These are phyloP conservation scores for Stachybotrys elegans DNA, from an alignment of 2,329 filamentous ascomycete genomes.

Conservation along the genomic window DNA sequence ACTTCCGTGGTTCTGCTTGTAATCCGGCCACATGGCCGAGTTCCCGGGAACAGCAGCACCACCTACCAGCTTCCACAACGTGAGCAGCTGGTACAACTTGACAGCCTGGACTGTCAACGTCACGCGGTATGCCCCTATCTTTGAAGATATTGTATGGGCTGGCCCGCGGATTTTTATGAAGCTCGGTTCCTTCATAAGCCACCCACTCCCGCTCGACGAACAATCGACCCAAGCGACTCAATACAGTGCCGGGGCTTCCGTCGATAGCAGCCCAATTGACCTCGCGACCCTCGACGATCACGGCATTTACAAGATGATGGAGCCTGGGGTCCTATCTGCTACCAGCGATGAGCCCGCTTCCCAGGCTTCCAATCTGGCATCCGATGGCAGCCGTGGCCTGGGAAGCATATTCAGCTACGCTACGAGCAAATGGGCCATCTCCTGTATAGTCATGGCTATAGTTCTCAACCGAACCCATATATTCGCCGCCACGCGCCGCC, in stretches of 20 bases:
- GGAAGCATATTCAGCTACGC: slow-evolving; percentile 87
- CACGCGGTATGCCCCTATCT: slow-evolving; percentile 55
- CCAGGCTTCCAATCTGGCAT: slow-evolving; percentile 42
- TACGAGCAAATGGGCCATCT: slow-evolving; percentile 87
- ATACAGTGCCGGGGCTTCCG: slow-evolving; percentile 12
- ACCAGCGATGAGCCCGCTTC: slow-evolving; percentile 10
- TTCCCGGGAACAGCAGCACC: slow-evolving; percentile 8
- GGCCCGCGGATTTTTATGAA: slow-evolving; percentile 67
- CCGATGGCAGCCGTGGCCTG: slow-evolving; percentile 62
- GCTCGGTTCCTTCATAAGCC: slow-evolving; percentile 57
- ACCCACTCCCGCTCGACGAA: slow-evolving; percentile 56
- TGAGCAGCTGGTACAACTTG: slow-evolving; percentile 47
- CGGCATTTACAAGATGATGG: slow-evolving; percentile 24
- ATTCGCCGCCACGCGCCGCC: slow-evolving; percentile 81
- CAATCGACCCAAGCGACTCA: slow-evolving; percentile 45
- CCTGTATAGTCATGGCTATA: slow-evolving; percentile 80
- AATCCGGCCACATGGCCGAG: too few species aligned
- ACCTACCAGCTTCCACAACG: slow-evolving; percentile 28
- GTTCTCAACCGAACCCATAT: slow-evolving; percentile 88
- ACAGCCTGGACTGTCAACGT: slow-evolving; percentile 54
- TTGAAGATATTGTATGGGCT: slow-evolving; percentile 64
- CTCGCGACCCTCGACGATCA: slow-evolving; percentile 16
- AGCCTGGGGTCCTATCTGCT: slow-evolving; percentile 13
- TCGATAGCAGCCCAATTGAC: slow-evolving; percentile 14
- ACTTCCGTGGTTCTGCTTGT: too few species aligned